Percentiles rank a stretch among this genome's conserved stretches.
Conservation (phyloP, 495 filamentous ascomycete species). For the Aspergillus nanangensis region DNA sequence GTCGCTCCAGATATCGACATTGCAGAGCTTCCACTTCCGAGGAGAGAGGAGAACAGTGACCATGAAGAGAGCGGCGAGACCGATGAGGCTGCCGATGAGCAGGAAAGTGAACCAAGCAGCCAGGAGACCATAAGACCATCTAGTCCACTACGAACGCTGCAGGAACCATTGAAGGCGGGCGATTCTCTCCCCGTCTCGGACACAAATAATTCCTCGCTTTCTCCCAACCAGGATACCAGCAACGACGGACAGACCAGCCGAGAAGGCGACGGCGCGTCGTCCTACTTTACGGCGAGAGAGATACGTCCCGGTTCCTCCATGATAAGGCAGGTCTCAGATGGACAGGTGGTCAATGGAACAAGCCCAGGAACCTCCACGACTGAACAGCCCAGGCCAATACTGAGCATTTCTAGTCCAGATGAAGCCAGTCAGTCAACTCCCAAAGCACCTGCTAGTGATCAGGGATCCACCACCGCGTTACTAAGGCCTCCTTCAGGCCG, state of each 20-base stretch:
- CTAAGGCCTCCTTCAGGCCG: slow-evolving; percentile 15
- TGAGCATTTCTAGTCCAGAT: slow-evolving; percentile 15
- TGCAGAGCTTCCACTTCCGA: slow-evolving; percentile 24
- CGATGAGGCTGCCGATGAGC: slow-evolving; percentile 17
- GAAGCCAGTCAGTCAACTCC: slow-evolving; percentile 17
- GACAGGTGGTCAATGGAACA: not conserved
- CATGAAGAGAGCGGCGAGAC: slow-evolving; percentile 15
- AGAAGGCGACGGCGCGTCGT: slow-evolving; percentile 15
- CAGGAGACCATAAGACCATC: not conserved
- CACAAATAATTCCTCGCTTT: not conserved
- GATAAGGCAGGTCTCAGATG: not conserved
- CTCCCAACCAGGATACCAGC: slow-evolving; percentile 1
- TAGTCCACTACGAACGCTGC: not conserved
- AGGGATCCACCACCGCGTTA: slow-evolving; percentile 35
- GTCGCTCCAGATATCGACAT: slow-evolving; percentile 35
- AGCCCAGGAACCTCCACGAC: not conserved
- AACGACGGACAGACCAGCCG: slow-evolving; percentile 13
- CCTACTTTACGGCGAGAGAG: slow-evolving; percentile 22
- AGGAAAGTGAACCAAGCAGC: slow-evolving; percentile 8
- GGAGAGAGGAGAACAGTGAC: slow-evolving; percentile 17
- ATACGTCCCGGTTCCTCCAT: not conserved
- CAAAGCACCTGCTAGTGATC: slow-evolving; percentile 28
- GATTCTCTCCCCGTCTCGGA: not conserved
- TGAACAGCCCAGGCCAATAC: slow-evolving; percentile 9
- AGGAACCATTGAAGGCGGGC: not conserved